Base-by-base conservation (phyloP, 345 rosid genomes). In the Gossypium sturtianum region DNA sequence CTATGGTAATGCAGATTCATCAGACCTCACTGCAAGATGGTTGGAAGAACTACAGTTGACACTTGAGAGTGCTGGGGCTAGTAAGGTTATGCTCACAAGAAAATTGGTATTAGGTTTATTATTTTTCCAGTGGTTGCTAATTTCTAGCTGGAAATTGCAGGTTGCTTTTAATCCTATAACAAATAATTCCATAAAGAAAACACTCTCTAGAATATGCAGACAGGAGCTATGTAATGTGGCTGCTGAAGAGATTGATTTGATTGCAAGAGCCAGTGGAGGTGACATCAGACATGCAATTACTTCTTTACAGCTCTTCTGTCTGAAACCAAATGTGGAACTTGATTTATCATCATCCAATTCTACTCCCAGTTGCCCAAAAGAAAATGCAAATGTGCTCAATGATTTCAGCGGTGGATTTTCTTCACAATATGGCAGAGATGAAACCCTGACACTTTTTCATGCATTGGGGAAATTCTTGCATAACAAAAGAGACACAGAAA, bases 391-490 rank as follows among this genome's bases (percentile, higher is more conserved):
- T 66, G 82, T 79, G 51, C 79, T 73, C 47, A 74, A 61, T 78
- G 63, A 72, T 79, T 77, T 81, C 74, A 75, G 71, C 52, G 58
- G 67, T 56, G 88, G 83, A 76, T 84, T 87, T 76, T 80, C 90
- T 62, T 77, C 80, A 20, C 84, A 83, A 10, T 88, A 88, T 79
- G 92, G 93, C 63, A 86, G 89, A 82, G 97, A 95, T 80, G 96
- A 89, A 81, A 89, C 94, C 1, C 90, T 93, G 34, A 85, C 91
- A 15, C 87, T 95, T 78, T 95, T 95, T 83, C 98, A 95, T 75
- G 99, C 97, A 45, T 84, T 95, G 78, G 99, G 99, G 80, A 95
- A 95, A 82, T 95, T 93, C 83, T 88, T 95, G 74, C 97, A 95
- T 84, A 91, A 90, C 85, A 93, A 95, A 84, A 90, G 99, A 85